phyloP scores from a whole-genome alignment of 306 rosid species.

The Trifolium fragiferum region DNA sequence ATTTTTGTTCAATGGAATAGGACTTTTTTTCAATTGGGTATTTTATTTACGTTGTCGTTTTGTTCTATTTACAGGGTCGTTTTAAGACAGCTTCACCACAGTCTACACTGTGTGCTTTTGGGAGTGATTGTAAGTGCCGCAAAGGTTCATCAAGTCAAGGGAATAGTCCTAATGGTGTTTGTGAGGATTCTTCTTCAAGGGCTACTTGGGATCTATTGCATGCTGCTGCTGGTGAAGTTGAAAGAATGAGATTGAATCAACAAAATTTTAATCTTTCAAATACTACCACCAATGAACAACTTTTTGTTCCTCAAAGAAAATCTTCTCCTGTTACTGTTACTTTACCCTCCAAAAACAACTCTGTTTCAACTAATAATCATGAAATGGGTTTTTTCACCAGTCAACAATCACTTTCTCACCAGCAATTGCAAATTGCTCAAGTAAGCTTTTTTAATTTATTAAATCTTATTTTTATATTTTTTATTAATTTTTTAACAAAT shows the following conservation, averaged over 20 bases:
- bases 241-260: conserved; percentile 62
- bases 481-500: too few relatives aligned
- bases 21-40: conserved; percentile 5
- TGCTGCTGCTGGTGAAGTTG: conserved; percentile 90
- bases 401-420: conserved; percentile 59
- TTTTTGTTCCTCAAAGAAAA: conserved; percentile 40
- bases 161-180: conserved; percentile 65
- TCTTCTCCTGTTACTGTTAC: conserved; percentile 44
- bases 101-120: conserved; percentile 63
- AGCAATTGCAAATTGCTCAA: conserved; percentile 59
- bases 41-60: neutral
- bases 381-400: conserved; percentile 43
- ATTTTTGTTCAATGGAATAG: neutral
- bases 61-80: conserved; percentile 38
- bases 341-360: conserved; percentile 27
- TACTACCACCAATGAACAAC: neutral
- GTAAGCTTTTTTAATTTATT: conserved; percentile 38
- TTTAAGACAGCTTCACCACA: conserved; percentile 71
- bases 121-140: conserved; percentile 54
- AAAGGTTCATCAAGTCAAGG: conserved; percentile 68
- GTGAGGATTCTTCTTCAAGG: conserved; percentile 47
- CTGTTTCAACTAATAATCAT: conserved; percentile 1
- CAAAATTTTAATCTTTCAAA: conserved; percentile 20
- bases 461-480: neutral
- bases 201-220: conserved; percentile 77